Evolutionary conservation across 768 basidiomycete species (phyloP).

Genomic region (Rickenella mellea): DNA sequence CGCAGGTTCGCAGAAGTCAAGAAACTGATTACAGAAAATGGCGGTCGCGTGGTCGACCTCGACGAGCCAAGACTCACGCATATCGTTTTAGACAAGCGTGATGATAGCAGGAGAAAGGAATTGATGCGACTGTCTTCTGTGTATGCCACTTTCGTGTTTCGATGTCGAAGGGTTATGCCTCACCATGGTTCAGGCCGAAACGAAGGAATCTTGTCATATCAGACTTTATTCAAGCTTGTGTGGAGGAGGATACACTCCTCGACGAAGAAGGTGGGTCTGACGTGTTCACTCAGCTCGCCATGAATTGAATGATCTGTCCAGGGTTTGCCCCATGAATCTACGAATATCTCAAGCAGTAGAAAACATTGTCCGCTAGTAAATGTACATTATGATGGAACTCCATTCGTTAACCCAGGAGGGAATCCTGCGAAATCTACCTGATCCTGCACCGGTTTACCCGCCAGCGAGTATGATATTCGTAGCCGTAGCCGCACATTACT

Average conservation of each 20-base stretch:
- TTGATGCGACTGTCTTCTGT: constrained; percentile 63
- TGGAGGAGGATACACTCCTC: constrained; percentile 77
- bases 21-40: constrained; percentile 50
- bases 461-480: constrained; percentile 69
- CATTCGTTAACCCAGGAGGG: constrained; percentile 61
- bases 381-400: constrained; percentile 3
- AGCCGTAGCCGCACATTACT: constrained; percentile 76
- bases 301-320: neutral
- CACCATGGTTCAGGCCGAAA: constrained; percentile 49
- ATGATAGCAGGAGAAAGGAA: constrained; percentile 60
- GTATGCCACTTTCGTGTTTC: constrained; percentile 30
- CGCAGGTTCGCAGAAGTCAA: constrained; percentile 47
- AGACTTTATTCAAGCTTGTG: constrained; percentile 67
- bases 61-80: constrained; percentile 79
- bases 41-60: constrained; percentile 63
- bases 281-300: neutral
- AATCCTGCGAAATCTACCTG: constrained; percentile 93
- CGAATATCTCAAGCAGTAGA: neutral
- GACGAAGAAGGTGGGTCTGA: constrained; percentile 67
- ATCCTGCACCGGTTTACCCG: constrained; percentile 69
- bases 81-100: constrained; percentile 75
- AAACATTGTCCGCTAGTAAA: neutral
- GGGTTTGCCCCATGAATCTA: constrained; percentile 1
- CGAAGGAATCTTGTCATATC: constrained; percentile 68
- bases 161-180: neutral